Percentiles rank a stretch among this genome's conserved stretches.
Conservation (phyloP, 2,329 filamentous ascomycete genomes). For the Scopulariopsis brevicaulis region DNA sequence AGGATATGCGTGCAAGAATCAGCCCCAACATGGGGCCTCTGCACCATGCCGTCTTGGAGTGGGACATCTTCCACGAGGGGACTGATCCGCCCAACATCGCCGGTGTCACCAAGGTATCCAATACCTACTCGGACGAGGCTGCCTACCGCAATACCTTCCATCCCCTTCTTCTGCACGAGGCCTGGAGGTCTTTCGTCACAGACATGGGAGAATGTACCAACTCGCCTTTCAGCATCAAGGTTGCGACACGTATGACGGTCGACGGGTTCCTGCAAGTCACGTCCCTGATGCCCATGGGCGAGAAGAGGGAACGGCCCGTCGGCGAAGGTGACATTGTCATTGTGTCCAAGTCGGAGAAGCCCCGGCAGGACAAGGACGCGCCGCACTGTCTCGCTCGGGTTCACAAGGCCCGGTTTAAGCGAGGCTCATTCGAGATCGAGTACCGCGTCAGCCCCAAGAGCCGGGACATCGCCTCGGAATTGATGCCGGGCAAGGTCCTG, state of each 20-base stretch:
- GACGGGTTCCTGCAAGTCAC: slow-evolving; percentile 90
- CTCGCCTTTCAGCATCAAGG: slow-evolving; percentile 76
- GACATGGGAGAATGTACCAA: slow-evolving; percentile 76
- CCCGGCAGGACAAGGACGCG: slow-evolving; percentile 51
- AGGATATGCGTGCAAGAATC: slow-evolving; percentile 88
- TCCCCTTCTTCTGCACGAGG: slow-evolving; percentile 80
- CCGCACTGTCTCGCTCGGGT: slow-evolving; percentile 82
- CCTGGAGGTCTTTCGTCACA: slow-evolving; percentile 89
- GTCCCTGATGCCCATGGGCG: slow-evolving; percentile 61
- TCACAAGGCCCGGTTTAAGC: slow-evolving; percentile 69
- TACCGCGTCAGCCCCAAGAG: slow-evolving; percentile 67
- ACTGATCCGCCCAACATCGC: slow-evolving; percentile 73
- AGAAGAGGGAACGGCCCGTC: slow-evolving; percentile 48
- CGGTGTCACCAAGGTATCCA: slow-evolving; percentile 64
- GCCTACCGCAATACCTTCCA: slow-evolving; percentile 87
- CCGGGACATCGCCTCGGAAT: slow-evolving; percentile 46
- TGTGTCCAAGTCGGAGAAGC: slow-evolving; percentile 62
- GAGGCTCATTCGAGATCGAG: slow-evolving; percentile 69
- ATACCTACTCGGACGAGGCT: slow-evolving; percentile 62
- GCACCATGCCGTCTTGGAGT: slow-evolving; percentile 77
- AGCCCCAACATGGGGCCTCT: slow-evolving; percentile 78
- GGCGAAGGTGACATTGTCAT: slow-evolving; percentile 83
- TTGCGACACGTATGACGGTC: slow-evolving; percentile 78
- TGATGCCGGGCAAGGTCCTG: slow-evolving; percentile 60
- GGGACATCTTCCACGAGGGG: slow-evolving; percentile 89